A percentile compares a stretch with the other conserved stretches of the same genome.
These are phyloP conservation scores for Didymella pomorum DNA, from an alignment of 2,329 filamentous ascomycete genomes.

Conservation along the genomic window DNA sequence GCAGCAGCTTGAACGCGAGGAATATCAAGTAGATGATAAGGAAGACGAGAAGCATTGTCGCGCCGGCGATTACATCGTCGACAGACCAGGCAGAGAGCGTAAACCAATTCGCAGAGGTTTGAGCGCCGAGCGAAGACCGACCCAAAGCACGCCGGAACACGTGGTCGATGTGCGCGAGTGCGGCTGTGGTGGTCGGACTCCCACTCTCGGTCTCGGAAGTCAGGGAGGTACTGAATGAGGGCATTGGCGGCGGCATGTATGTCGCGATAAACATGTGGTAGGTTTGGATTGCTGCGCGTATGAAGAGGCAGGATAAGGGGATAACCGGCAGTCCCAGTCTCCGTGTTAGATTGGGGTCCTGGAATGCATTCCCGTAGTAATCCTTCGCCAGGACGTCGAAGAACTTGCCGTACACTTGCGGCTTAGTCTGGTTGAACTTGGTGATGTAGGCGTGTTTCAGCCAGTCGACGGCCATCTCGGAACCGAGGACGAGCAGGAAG, in stretches of 20 bases:
- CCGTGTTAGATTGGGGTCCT: slow-evolving; percentile 86
- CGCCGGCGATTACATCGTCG: slow-evolving; percentile 76
- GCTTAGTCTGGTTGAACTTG: slow-evolving; percentile 98
- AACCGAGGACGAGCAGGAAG: slow-evolving; percentile 91
- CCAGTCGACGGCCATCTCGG: slow-evolving; percentile 96
- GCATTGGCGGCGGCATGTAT: slow-evolving; percentile 77
- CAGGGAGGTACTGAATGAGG: slow-evolving; percentile 71
- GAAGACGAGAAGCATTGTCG: slow-evolving; percentile 87
- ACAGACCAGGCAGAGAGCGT: slow-evolving; percentile 61
- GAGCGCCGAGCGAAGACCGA: slow-evolving; percentile 68
- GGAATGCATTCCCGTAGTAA: slow-evolving; percentile 96
- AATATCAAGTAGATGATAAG: slow-evolving; percentile 85
- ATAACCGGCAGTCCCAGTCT: slow-evolving; percentile 90
- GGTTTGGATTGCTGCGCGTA: slow-evolving; percentile 91
- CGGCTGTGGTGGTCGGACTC: slow-evolving; percentile 74
- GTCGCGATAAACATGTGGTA: slow-evolving; percentile 98
- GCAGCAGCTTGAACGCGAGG: slow-evolving; percentile 79
- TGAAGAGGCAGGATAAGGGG: slow-evolving; percentile 92
- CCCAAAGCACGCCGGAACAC: slow-evolving; percentile 80
- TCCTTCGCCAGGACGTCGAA: slow-evolving; percentile 95
- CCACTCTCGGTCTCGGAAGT: slow-evolving; percentile 61
- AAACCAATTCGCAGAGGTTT: slow-evolving; percentile 42
- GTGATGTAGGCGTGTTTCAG: slow-evolving; percentile 97
- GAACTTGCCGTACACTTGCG: slow-evolving; percentile 85
- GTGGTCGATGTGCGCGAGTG: slow-evolving; percentile 79